Evolutionary conservation across 805 yeast genomes (phyloP), one percentile per base, ranked within the genome.

Genomic region (Ogataea corticis): DNA sequence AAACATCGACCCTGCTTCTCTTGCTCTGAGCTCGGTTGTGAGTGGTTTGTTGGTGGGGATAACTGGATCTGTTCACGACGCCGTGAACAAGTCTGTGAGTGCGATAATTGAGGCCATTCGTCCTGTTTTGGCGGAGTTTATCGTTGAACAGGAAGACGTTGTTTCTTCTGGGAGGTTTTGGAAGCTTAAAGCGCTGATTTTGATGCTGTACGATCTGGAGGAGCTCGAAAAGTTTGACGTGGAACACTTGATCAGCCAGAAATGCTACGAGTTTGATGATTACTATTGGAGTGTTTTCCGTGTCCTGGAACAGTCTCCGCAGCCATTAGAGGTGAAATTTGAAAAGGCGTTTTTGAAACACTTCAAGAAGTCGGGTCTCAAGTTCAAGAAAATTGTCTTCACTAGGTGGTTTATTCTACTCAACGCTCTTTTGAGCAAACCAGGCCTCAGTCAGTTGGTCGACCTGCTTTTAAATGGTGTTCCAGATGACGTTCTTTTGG

Each of bases 341-440:
- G 29, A 51, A 3, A 30, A 40, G 1, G 42, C 47, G 1, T 68
- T 71, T 40, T 38, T 69, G n/a, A 41, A 47, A 5, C 63, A 51
- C 44, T 54, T 65, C 12, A 39, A 48, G 14, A 49, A 40, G 6
- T 37, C 58, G 2, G 15, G 44, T 1, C 5, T 17, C 1, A 42
- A 44, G 1, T 48, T 61, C 40, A 43, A 67, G 7, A 23, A 46
- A 29, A 44, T 56, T 12, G 42, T 71, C 0, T 70, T 82, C 41
- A 50, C 55, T 9, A 76, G 87, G 54, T 85, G 89, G 89, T 55
- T 73, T 32, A 75, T 82, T 0, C 47, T 83, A 44, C 73, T 33
- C 68, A 77, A 52, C 38, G 46, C 5, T 50, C 64, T 37, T 69
- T 76, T 52, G 32, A 61, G 55, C 7, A 35, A 35, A 12, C 56